Evolutionary conservation across 805 yeast species (phyloP), one percentile per base, ranked within the genome.

Genomic region (Yamadazyma akitaensis): DNA sequence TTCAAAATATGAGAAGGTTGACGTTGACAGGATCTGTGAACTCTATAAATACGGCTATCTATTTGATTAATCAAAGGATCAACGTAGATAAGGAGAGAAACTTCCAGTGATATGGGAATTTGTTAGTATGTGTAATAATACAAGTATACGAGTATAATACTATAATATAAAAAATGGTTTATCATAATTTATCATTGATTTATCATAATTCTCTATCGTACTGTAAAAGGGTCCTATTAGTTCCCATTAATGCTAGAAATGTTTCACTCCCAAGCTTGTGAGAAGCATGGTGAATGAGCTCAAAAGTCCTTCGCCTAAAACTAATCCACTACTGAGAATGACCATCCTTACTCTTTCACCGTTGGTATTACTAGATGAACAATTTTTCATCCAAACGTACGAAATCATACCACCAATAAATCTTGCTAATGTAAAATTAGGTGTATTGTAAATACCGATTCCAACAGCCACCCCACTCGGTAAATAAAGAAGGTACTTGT

Each of bases 401-500:
- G 90, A 79, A 30, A 81, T 58, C 2, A 86, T 55, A 2, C 99
- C 99, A 9, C 99, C 99, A 18, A 89, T 51, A 61, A 94, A 92
- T 56, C 99, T 74, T 1, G 98, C 98, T 39, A 92, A 71, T 0
- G 98, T 94, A 67, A 92, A 94, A 40, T 89, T 84, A 2, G 99
- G 98, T 0, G 91, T 77, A 62, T 94, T 94, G 64, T 92, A 94
- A 51, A 92, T 89, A 14, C 99, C 98, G 43, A 92, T 86, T 1
- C 99, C 99, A 14, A 91, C 97, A 2, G 99, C 97, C 24, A 94
- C 95, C 11, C 99, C 99, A 18, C 89, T 84, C 0, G 99, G 99
- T 24, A 92, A 67, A 67, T 77, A 88, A 2, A 74, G 67, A 47
- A 80, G 56, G 46, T 72, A 72, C 40, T 64, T 66, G 42, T 73